Conservation (phyloP, 768 basidiomycete species). For the Piloderma croceum region DNA sequence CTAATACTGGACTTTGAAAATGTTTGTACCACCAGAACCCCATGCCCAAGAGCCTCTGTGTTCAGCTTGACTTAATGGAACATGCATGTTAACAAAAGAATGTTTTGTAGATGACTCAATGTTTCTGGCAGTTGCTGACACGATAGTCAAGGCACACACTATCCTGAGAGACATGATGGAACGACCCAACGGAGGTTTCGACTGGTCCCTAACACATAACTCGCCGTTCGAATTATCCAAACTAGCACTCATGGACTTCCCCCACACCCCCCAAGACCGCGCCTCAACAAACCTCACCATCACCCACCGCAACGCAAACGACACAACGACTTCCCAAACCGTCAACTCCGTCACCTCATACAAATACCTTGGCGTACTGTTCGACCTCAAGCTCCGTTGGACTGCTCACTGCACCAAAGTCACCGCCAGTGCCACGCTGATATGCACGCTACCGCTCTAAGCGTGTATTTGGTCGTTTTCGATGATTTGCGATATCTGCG, state of each 20-base stretch:
- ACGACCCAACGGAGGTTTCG: conserved; percentile 4
- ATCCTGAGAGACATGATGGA: conserved; percentile 2
- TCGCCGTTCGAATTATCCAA: conserved; percentile 17
- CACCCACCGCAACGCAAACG: neutral
- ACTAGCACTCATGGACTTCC: conserved; percentile 14
- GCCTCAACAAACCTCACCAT: too few relatives aligned
- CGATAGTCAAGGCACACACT: neutral
- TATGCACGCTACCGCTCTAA: too few relatives aligned
- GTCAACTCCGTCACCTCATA: neutral
- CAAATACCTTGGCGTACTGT: conserved; percentile 11
- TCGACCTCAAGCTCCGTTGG: conserved; percentile 11
- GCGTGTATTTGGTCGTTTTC: too few relatives aligned
- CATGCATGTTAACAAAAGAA: too few relatives aligned
- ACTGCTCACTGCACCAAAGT: conserved; percentile 9
- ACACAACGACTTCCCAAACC: neutral
- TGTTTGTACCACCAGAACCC: too few relatives aligned
- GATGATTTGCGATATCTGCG: too few relatives aligned
- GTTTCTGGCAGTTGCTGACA: conserved; percentile 1
- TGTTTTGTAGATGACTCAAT: conserved; percentile 16
- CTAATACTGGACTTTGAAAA: too few relatives aligned
- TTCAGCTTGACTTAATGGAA: too few relatives aligned
- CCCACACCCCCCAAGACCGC: neutral
- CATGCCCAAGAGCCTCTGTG: too few relatives aligned
- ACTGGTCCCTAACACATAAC: conserved; percentile 19
- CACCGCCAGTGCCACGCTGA: conserved; percentile 5